Conservation (phyloP, 1,139 yeast species). For the Nakaseomyces glabratus region DNA sequence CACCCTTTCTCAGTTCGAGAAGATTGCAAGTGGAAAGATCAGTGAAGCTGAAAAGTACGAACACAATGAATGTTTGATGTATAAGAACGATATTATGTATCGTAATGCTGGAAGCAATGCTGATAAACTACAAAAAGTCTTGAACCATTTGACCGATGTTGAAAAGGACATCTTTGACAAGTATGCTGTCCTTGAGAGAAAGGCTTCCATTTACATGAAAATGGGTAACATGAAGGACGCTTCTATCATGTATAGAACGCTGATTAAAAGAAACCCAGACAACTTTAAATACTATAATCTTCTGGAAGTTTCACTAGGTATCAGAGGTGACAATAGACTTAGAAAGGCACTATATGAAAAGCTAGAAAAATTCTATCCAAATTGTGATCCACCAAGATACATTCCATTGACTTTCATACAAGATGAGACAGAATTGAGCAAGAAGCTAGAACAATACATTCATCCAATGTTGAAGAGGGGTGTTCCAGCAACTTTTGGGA, state of each 20-base stretch:
- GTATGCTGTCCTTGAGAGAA: slow-evolving; percentile 52
- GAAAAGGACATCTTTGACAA: slow-evolving; percentile 53
- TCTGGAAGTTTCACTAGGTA: slow-evolving; percentile 55
- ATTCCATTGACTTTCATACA: slow-evolving; percentile 69
- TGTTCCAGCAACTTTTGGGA: slow-evolving; percentile 84
- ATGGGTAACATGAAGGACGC: slow-evolving; percentile 50
- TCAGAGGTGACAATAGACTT: slow-evolving; percentile 33
- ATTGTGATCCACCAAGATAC: slow-evolving; percentile 69
- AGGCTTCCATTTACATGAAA: slow-evolving; percentile 49
- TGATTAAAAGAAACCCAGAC: slow-evolving; percentile 83
- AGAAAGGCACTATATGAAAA: slow-evolving; percentile 54
- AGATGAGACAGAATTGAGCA: slow-evolving; percentile 42
- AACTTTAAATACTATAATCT: slow-evolving; percentile 53
- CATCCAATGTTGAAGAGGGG: slow-evolving; percentile 60
- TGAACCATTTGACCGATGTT: slow-evolving; percentile 49
- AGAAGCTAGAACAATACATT: slow-evolving; percentile 45
- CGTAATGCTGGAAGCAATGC: slow-evolving; percentile 47
- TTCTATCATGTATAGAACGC: slow-evolving; percentile 53
- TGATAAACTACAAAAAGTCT: slow-evolving; percentile 45
- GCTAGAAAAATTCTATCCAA: slow-evolving; percentile 65
- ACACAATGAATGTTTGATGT: slow-evolving; percentile 70
- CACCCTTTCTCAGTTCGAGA: slow-evolving; percentile 68
- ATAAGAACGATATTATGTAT: slow-evolving; percentile 58
- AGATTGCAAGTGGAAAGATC: slow-evolving; percentile 57
- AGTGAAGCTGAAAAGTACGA: slow-evolving; percentile 63